Conservation (phyloP, 148 eudicot genomes). For the Cornus florida region DNA sequence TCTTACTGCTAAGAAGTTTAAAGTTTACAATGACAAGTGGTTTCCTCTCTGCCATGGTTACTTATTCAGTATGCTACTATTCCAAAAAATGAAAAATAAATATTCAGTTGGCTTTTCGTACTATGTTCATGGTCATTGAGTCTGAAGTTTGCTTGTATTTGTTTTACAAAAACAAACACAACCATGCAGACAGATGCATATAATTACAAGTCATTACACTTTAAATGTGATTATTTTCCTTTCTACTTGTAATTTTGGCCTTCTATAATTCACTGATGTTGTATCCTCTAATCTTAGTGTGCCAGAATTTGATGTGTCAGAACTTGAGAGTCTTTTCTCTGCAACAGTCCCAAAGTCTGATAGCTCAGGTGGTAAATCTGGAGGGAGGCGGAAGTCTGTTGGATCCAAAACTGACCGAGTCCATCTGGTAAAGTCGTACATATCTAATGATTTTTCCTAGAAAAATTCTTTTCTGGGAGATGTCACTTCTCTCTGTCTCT, state of each 20-base stretch:
- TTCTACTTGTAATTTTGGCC: neutral
- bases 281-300: constrained; percentile 44
- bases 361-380: constrained; percentile 59
- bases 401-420: constrained; percentile 81
- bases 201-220: neutral
- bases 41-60: neutral
- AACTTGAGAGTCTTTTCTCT: constrained; percentile 89
- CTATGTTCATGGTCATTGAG: neutral
- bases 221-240: neutral
- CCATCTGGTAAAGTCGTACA: constrained; percentile 61
- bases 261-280: constrained; percentile 29
- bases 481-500: neutral
- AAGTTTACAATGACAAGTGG: neutral
- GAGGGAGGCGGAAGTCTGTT: constrained; percentile 64
- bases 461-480: neutral
- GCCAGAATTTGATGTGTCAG: constrained; percentile 84
- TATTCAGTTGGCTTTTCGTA: constrained; percentile 6
- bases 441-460: neutral
- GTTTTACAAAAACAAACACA: neutral
- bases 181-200: neutral
- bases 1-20: constrained; percentile 17
- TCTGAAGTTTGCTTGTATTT: neutral
- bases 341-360: constrained; percentile 68
- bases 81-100: neutral
- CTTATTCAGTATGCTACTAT: neutral